A percentile compares a stretch with the other conserved stretches of the same genome.
Conservation (phyloP, 2,329 filamentous ascomycete species). For the Alternaria consortialis region DNA sequence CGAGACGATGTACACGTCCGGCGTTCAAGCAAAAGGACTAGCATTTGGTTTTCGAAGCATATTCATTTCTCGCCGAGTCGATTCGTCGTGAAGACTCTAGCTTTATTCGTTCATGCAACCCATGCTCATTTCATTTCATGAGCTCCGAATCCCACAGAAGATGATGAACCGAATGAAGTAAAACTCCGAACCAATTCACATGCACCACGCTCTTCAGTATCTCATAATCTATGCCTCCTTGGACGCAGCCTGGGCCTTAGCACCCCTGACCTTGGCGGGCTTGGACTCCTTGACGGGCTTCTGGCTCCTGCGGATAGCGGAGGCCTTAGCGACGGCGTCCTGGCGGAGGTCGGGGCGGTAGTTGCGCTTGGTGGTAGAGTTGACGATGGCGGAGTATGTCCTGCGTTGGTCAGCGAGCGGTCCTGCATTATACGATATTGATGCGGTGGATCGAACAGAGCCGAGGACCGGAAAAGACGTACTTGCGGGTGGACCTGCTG, state of each 20-base stretch:
- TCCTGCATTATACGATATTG: background rate
- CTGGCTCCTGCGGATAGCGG: slow-evolving; percentile 83
- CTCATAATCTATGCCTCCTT: slow-evolving; percentile 39
- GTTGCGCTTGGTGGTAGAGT: slow-evolving; percentile 79
- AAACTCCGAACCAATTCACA: slow-evolving; percentile 26
- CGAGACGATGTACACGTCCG: background rate
- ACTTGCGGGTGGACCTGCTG: slow-evolving; percentile 82
- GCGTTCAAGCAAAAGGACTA: background rate
- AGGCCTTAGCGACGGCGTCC: slow-evolving; percentile 83
- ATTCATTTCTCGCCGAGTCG: slow-evolving; percentile 22
- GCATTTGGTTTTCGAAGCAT: slow-evolving; percentile 17
- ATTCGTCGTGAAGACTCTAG: slow-evolving; percentile 20
- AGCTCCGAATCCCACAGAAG: slow-evolving; percentile 23
- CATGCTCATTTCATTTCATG: slow-evolving; percentile 20
- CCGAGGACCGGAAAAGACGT: slow-evolving; percentile 53
- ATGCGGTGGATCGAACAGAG: background rate
- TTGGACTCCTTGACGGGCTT: slow-evolving; percentile 77
- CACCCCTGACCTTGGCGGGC: slow-evolving; percentile 79
- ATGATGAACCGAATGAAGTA: slow-evolving; percentile 33
- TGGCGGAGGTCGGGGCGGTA: slow-evolving; percentile 71
- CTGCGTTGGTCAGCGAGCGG: slow-evolving; percentile 47
- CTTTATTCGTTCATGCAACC: slow-evolving; percentile 19
- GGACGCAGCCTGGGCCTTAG: slow-evolving; percentile 76
- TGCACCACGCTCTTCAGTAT: slow-evolving; percentile 17
- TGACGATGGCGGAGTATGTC: slow-evolving; percentile 89